Conservation (phyloP, 768 basidiomycete genomes). For the Pleurotus cornucopiae region DNA sequence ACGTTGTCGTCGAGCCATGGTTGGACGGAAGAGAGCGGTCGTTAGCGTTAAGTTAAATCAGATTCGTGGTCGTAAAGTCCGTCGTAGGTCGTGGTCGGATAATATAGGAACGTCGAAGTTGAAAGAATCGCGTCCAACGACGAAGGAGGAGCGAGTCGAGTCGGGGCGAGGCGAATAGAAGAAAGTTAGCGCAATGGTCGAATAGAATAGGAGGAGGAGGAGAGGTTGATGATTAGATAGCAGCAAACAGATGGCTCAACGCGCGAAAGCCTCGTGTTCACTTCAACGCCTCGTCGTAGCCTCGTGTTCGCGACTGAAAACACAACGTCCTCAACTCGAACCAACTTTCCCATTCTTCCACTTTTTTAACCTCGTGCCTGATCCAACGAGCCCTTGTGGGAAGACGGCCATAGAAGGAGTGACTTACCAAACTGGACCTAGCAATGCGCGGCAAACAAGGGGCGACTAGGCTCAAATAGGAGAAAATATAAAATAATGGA, state of each 20-base stretch:
- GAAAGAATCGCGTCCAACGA: neutral
- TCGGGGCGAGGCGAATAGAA: neutral
- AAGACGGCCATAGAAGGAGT: neutral
- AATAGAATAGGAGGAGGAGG: neutral
- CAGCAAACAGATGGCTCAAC: neutral
- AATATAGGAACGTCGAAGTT: neutral
- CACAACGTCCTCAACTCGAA: conserved; percentile 3
- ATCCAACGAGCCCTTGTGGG: neutral
- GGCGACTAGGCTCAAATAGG: neutral
- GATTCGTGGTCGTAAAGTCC: neutral
- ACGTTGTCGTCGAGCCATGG: neutral
- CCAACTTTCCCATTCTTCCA: neutral
- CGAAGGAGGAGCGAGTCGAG: neutral
- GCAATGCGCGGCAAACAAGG: neutral
- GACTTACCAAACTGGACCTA: neutral
- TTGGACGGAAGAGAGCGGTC: neutral
- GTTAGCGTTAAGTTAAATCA: neutral
- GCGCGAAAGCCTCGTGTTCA: conserved; percentile 3
- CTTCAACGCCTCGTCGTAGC: conserved; percentile 8
- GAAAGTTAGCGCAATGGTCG: neutral
- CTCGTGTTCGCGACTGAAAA: conserved; percentile 9
- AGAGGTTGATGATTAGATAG: conserved; percentile 4
- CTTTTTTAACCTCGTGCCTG: conserved; percentile 8
- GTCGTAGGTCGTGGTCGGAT: neutral
- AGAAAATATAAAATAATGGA: neutral